Evolutionary conservation across 495 filamentous ascomycete species (phyloP).

Genomic region (Mytilinidion resinicola): DNA sequence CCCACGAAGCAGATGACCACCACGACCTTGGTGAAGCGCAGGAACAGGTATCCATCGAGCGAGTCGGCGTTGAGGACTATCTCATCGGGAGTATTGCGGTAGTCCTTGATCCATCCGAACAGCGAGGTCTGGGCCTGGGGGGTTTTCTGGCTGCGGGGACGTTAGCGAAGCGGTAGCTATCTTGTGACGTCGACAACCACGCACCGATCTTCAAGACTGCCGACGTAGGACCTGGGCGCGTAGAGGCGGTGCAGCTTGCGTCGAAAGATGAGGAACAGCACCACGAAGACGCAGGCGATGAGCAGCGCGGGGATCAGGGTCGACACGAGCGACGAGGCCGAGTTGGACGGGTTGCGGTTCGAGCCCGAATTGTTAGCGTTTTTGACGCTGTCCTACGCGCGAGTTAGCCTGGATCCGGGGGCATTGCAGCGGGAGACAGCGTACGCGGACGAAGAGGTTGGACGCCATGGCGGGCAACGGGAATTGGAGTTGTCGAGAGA

Average conservation of each 20-base stretch:
- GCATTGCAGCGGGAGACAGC: too few relatives aligned
- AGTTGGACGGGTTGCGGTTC: conserved; percentile 33
- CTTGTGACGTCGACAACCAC: not conserved
- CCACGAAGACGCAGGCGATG: conserved; percentile 57
- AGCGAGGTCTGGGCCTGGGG: conserved; percentile 59
- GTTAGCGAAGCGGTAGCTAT: not conserved
- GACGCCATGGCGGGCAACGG: too few relatives aligned
- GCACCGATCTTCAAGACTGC: conserved; percentile 59
- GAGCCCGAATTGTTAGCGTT: not conserved
- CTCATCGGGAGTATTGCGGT: conserved; percentile 73
- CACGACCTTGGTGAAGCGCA: conserved; percentile 39
- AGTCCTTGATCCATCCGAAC: conserved; percentile 68
- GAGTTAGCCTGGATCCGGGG: too few relatives aligned
- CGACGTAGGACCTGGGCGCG: conserved; percentile 81
- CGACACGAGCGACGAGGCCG: conserved; percentile 54
- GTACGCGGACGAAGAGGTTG: too few relatives aligned
- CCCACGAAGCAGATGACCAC: conserved; percentile 39
- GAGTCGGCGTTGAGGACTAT: conserved; percentile 85
- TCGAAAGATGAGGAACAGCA: conserved; percentile 72
- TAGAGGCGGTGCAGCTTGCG: conserved; percentile 69
- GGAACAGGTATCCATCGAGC: conserved; percentile 57
- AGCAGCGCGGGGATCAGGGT: conserved; percentile 65
- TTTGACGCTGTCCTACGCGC: too few relatives aligned
- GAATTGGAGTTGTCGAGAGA: too few relatives aligned
- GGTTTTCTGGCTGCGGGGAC: conserved; percentile 8